Percentiles rank a stretch among this genome's conserved stretches.
Evolutionary conservation across 2,329 filamentous ascomycete species (phyloP).

Genomic region (Ceratocystis alfenasii): DNA sequence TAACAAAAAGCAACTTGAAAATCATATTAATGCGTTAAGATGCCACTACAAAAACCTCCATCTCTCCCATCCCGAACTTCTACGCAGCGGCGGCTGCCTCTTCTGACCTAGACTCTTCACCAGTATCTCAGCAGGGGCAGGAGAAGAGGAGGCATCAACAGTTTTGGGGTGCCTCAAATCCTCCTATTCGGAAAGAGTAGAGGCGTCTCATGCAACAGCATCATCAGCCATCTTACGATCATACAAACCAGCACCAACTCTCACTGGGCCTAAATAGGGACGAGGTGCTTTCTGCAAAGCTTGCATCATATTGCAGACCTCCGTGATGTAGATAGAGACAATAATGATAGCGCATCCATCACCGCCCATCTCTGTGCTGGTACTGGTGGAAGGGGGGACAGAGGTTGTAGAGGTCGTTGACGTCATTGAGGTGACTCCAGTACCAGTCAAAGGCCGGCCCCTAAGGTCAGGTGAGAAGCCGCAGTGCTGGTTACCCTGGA

Average conservation of each 20-base stretch:
- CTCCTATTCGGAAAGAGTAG: neutral
- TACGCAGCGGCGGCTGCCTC: no score
- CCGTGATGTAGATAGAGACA: neutral
- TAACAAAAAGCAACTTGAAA: no score
- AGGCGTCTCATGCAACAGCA: neutral
- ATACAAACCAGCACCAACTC: neutral
- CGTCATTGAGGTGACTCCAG: no score
- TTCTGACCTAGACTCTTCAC: no score
- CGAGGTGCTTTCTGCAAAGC: neutral
- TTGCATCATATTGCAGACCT: neutral
- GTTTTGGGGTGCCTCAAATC: no score
- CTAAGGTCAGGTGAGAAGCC: neutral
- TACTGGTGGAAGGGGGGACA: neutral
- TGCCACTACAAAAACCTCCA: no score
- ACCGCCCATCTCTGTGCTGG: neutral
- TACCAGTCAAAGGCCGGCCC: neutral
- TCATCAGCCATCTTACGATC: neutral
- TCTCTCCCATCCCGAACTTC: no score
- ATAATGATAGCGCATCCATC: neutral
- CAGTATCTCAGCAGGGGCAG: no score
- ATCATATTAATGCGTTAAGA: no score
- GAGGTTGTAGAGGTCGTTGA: neutral
- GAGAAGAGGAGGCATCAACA: no score
- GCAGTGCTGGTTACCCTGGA: neutral
- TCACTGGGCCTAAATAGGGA: neutral